Conservation (phyloP, 1,284 basidiomycete genomes). For the Heterobasidion annosum region DNA sequence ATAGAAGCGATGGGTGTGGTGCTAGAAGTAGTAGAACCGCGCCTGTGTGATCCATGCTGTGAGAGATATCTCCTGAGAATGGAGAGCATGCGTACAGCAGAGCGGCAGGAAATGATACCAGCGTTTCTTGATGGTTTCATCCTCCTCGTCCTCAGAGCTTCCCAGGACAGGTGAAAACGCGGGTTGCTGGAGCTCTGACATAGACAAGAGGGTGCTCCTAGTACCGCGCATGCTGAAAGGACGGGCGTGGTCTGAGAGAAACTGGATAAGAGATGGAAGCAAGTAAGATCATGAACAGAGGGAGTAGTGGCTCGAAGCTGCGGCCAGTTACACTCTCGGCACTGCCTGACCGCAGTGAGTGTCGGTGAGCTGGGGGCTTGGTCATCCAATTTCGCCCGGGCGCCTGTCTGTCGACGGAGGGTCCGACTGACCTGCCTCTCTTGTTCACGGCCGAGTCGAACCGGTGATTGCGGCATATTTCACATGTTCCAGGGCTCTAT, state of each 20-base stretch:
- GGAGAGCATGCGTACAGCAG: slow-evolving; percentile 28
- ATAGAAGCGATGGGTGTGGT: slow-evolving; percentile 65
- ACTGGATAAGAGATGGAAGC: no score
- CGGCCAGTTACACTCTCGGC: no score
- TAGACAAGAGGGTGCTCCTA: not conserved
- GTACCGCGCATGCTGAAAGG: not conserved
- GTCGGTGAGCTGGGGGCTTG: no score
- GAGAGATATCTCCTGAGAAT: not conserved
- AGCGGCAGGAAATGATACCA: slow-evolving; percentile 56
- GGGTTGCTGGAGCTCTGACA: not conserved
- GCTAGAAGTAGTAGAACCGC: slow-evolving; percentile 51
- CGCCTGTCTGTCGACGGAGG: no score
- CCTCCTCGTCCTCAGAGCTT: slow-evolving; percentile 23
- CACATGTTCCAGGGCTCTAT: no score
- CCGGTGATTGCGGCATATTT: no score
- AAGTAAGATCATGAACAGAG: not conserved
- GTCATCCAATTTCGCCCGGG: no score
- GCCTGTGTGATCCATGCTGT: slow-evolving; percentile 25
- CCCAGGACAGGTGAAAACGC: not conserved
- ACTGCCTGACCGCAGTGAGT: no score
- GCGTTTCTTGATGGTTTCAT: slow-evolving; percentile 34
- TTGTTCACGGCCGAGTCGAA: no score
- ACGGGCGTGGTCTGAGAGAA: no score
- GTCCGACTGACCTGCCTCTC: no score
- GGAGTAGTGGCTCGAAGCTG: not conserved